A percentile compares a stretch with the other conserved stretches of the same genome.
Conservation (phyloP, 495 filamentous ascomycete species). For the Talaromyces trachyspermus region DNA sequence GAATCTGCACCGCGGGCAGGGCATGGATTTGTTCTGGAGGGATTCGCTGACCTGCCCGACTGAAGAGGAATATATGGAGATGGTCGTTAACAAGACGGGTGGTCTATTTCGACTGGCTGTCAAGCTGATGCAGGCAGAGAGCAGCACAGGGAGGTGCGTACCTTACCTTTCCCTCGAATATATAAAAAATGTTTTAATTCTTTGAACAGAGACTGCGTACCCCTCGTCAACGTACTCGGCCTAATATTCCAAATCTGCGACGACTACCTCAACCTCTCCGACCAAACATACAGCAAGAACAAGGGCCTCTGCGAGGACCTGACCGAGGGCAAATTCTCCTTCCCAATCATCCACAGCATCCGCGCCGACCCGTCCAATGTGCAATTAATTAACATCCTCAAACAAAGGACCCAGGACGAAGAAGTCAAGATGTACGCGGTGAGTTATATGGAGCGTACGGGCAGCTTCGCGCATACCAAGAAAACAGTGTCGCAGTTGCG, state of each 20-base stretch:
- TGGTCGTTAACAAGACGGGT: constrained; percentile 97
- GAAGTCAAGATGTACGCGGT: constrained; percentile 90
- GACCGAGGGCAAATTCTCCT: constrained; percentile 97
- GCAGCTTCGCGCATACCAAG: constrained; percentile 80
- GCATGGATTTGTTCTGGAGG: constrained; percentile 97
- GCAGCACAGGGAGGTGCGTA: constrained; percentile 45
- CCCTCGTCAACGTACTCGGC: constrained; percentile 83
- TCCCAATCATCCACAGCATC: constrained; percentile 93
- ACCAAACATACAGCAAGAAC: constrained; percentile 65
- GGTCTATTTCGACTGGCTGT: constrained; percentile 91
- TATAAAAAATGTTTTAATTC: no score
- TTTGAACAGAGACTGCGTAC: constrained; percentile 60
- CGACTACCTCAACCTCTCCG: constrained; percentile 85
- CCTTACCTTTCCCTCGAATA: no score
- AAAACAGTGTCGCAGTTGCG: constrained; percentile 61
- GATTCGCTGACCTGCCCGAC: constrained; percentile 88
- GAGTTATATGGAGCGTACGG: constrained; percentile 82
- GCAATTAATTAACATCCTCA: constrained; percentile 83
- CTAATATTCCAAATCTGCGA: constrained; percentile 95
- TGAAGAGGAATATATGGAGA: constrained; percentile 96
- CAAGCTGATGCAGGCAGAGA: constrained; percentile 94
- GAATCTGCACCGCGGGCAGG: constrained; percentile 92
- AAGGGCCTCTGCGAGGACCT: constrained; percentile 96
- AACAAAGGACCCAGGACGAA: constrained; percentile 77
- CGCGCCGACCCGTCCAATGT: constrained; percentile 70